Conservation (phyloP, 805 yeast species). For the Wickerhamomyces ciferrii region DNA sequence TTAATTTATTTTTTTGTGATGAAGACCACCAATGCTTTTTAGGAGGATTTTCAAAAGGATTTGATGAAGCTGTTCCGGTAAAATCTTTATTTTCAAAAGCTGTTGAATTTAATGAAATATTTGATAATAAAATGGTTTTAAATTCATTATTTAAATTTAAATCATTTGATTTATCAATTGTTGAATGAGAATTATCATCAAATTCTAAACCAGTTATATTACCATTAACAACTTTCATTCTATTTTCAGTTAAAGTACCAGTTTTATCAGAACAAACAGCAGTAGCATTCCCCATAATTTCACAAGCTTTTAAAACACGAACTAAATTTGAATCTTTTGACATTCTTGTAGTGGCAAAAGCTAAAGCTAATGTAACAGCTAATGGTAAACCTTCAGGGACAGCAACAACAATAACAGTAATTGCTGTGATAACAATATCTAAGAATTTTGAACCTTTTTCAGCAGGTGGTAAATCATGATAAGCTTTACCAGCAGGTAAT, state of each 20-base stretch:
- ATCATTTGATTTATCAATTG: slow-evolving; percentile 10
- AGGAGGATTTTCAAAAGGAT: slow-evolving; percentile 22
- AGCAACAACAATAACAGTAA: slow-evolving; percentile 93
- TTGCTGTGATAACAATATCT: slow-evolving; percentile 83
- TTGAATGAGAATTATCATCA: slow-evolving; percentile 35
- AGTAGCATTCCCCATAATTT: slow-evolving; percentile 98
- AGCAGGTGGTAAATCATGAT: slow-evolving; percentile 45
- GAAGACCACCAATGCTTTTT: slow-evolving; percentile 14
- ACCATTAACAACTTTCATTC: slow-evolving; percentile 86
- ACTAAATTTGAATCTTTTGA: slow-evolving; percentile 93
- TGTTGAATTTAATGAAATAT: slow-evolving; percentile 76
- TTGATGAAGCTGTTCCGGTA: slow-evolving; percentile 7
- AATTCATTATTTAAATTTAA: slow-evolving; percentile 7
- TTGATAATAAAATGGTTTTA: slow-evolving; percentile 34
- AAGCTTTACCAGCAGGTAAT: slow-evolving; percentile 46
- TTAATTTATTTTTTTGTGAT: neutral
- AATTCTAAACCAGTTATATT: slow-evolving; percentile 55
- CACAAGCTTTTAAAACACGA: slow-evolving; percentile 91
- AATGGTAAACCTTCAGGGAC: slow-evolving; percentile 99
- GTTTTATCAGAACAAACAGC: slow-evolving; percentile 97
- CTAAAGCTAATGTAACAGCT: slow-evolving; percentile 94
- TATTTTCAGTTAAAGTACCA: slow-evolving; percentile 92
- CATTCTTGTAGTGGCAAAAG: slow-evolving; percentile 98
- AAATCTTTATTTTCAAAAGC: slow-evolving; percentile 70
- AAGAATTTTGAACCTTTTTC: slow-evolving; percentile 81